Evolutionary conservation across 2,329 filamentous ascomycete species (phyloP), one percentile per base, ranked within the genome.

Genomic region (Alternaria atra): DNA sequence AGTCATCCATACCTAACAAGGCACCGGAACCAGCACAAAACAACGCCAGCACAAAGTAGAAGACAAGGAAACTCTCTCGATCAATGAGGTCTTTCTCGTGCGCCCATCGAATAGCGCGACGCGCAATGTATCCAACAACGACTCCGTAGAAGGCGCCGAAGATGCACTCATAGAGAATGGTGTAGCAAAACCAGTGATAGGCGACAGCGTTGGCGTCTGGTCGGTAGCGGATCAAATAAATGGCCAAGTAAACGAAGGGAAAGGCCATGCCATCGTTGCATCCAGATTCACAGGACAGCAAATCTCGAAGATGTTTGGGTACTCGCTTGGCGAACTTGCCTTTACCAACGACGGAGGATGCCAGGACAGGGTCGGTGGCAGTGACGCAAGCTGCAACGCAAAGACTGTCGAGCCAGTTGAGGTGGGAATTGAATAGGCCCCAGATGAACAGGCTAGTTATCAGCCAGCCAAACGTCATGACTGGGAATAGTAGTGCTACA

Each of bases 221-320:
- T 64, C 90, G 84, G 77, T 94, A 97, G 67, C 91, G 88, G 67
- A 98, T 92, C 47, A 98, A 86, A 79, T 97, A 98, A 30, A 97
- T 83, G 1, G 92, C 90, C 30, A 99, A 85, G 77, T 99, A 99
- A 72, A 99, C 88, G 79, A 99, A 99, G 0, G 95, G 95, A 75
- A 99, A 99, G 1, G 95, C 95, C 95, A 99, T 99, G 80, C 95
- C 95, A 78, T 99, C 95, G 85, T 99, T 99, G 82, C 95, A 99
- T 30, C 95, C 95, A 7, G 95, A 99, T 81, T 99, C 95, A 58
- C 94, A 94, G 5, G 95, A 99, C 12, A 99, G 84, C 52, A 99
- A 77, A 81, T 99, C 95, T 84, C 95, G 88, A 81, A 99, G 83
- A 89, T 99, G 95, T 83, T 97, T 98, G 23, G 95, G 95, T 5